Base-by-base conservation (phyloP, 768 basidiomycete genomes). In the Nevesoporus exiguus region DNA sequence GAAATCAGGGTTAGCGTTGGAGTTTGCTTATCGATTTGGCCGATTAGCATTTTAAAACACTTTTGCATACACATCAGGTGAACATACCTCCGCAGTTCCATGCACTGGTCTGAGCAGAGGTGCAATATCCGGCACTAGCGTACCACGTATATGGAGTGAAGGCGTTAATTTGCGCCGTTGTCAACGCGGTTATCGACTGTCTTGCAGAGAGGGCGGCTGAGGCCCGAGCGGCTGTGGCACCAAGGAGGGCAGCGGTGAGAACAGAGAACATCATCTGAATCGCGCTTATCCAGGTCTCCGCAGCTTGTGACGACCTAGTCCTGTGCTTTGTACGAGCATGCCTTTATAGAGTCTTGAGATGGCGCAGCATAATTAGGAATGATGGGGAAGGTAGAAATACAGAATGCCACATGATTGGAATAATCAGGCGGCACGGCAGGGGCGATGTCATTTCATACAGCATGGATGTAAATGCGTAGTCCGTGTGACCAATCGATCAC, bases 41-140 rank as follows among this genome's bases (percentile, higher is more conserved):
- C 11, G 29, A 21, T 57, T 27, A 49, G 25, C 24, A 15, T 44
- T 39, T 19, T 10, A 24, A 10, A 50, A 1, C 0, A 1, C n/a
- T 21, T 22, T 5, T 31, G 21, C 15, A 44, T 10, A 41, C 24
- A 10, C 5, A 34, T 51, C 7, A 15, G 36, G 29, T 39, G n/a
- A 40, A 68, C 75, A 51, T 56, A 80, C 81, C 56, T 67, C 84
- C 84, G 65, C 83, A 85, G 29, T 74, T 63, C 81, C 83, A 84
- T 21, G 72, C 70, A 39, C 76, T 57, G 24, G 77, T 79, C 37
- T 67, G 49, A 4, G 73, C 49, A 7, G 80, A 68, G 15, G 65
- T 48, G 52, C 84, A 85, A 58, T 80, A 80, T 1, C 72, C 82
- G 10, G 80, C 64, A 33, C 77, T 76, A 0, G 83, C 80, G 58